These are phyloP conservation scores for Exophiala calicioides DNA, from an alignment of 2,329 filamentous ascomycete species.

Conservation along the genomic window DNA sequence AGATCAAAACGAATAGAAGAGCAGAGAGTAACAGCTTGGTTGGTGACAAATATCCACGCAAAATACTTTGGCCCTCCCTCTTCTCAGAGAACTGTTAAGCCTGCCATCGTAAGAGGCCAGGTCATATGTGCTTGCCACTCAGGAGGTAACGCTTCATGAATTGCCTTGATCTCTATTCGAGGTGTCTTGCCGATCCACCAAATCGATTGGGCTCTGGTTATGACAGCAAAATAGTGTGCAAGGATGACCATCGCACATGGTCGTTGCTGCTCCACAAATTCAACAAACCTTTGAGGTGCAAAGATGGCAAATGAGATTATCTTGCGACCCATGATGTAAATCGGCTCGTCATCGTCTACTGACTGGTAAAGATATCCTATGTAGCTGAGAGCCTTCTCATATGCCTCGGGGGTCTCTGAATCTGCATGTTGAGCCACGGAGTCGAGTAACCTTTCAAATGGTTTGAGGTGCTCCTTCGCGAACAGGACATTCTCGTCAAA, in stretches of 20 bases:
- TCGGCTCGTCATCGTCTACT: conserved; percentile 30
- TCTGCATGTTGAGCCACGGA: conserved; percentile 1
- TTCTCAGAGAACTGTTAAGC: background rate
- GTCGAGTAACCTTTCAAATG: conserved; percentile 1
- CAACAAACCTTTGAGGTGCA: conserved; percentile 35
- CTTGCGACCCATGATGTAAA: conserved; percentile 33
- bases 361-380: conserved; percentile 33
- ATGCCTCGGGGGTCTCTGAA: conserved; percentile 29
- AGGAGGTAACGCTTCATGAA: background rate
- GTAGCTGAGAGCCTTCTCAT: conserved; percentile 34
- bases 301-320: conserved; percentile 37
- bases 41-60: too few relatives aligned
- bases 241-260: conserved; percentile 37
- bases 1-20: too few relatives aligned
- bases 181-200: conserved; percentile 4
- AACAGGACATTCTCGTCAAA: conserved; percentile 17
- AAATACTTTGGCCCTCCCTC: too few relatives aligned
- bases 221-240: conserved; percentile 36
- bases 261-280: conserved; percentile 33
- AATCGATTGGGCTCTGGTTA: background rate
- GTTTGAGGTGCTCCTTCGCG: background rate
- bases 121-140: background rate
- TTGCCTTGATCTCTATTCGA: background rate
- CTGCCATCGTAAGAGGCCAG: conserved; percentile 2
- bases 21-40: too few relatives aligned